Conservation (phyloP, 2,329 filamentous ascomycete species). For the Nannizzia gypsea region DNA sequence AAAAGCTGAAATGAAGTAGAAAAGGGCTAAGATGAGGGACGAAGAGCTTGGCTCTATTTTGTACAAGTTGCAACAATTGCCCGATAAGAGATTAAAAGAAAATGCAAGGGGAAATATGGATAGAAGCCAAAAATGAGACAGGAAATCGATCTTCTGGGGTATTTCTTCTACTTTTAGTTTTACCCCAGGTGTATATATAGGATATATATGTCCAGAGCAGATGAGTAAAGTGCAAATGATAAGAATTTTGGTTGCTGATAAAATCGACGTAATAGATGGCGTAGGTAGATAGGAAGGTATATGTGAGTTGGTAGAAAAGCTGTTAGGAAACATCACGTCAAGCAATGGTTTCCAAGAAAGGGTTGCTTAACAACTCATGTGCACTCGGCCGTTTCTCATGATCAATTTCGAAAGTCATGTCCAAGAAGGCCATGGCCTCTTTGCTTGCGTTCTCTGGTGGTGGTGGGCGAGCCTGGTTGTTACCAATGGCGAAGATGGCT, state of each 20-base stretch:
- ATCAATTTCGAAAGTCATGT: constrained; percentile 88
- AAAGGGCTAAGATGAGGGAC: not conserved
- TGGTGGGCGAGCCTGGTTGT: constrained; percentile 71
- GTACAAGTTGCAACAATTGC: not conserved
- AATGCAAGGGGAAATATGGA: not conserved
- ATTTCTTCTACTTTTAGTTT: not conserved
- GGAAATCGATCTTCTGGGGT: not conserved
- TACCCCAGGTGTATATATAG: not conserved
- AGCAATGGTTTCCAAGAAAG: constrained; percentile 65
- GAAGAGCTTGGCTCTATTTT: constrained; percentile 1
- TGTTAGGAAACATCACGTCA: constrained; percentile 22
- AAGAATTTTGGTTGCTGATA: not conserved
- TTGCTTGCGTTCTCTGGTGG: constrained; percentile 76
- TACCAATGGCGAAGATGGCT: constrained; percentile 97
- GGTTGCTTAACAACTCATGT: constrained; percentile 74
- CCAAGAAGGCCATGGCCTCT: constrained; percentile 72
- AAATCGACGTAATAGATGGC: not conserved
- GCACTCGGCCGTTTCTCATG: constrained; percentile 85
- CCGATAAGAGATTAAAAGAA: not conserved
- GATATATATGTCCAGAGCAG: not conserved
- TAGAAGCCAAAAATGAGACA: not conserved
- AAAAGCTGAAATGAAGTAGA: not conserved
- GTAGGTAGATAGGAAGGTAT: not conserved
- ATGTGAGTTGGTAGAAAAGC: not conserved
- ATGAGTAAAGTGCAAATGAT: not conserved